Conservation (phyloP, 2,329 filamentous ascomycete genomes). For the Stromatinia cepivora region DNA sequence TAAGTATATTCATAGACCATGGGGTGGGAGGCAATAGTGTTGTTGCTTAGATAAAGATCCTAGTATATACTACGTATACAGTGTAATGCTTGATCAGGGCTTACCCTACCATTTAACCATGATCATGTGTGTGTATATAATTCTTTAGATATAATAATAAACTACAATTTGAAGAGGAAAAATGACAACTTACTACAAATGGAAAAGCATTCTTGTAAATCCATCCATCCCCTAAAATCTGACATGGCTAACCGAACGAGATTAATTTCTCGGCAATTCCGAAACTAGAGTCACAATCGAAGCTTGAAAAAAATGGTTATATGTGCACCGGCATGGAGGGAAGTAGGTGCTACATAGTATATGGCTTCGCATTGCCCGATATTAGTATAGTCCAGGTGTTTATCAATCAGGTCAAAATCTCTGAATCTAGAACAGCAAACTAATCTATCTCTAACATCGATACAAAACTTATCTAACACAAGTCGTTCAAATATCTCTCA, state of each 20-base stretch:
- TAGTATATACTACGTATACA: no score
- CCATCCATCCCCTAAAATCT: neutral
- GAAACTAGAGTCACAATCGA: neutral
- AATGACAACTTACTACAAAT: neutral
- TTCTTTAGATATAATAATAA: neutral
- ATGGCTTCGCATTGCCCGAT: neutral
- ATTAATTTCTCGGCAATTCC: neutral
- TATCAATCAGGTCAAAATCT: neutral
- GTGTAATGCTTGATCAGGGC: no score
- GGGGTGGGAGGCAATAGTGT: no score
- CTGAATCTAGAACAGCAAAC: neutral
- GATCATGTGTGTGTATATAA: neutral
- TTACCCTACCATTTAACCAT: no score
- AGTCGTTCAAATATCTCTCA: neutral
- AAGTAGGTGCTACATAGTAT: neutral
- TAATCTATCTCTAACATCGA: neutral
- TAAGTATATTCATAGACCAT: no score
- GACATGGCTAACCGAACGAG: neutral
- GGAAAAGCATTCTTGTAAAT: neutral
- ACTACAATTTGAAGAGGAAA: accelerated
- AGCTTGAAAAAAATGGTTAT: neutral
- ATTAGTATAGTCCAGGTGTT: neutral
- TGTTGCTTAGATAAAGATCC: no score
- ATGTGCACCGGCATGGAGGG: neutral
- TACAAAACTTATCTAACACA: neutral